These are phyloP conservation scores for Larix kaempferi DNA, from an alignment of 75 land plant species.

Conservation along the genomic window DNA sequence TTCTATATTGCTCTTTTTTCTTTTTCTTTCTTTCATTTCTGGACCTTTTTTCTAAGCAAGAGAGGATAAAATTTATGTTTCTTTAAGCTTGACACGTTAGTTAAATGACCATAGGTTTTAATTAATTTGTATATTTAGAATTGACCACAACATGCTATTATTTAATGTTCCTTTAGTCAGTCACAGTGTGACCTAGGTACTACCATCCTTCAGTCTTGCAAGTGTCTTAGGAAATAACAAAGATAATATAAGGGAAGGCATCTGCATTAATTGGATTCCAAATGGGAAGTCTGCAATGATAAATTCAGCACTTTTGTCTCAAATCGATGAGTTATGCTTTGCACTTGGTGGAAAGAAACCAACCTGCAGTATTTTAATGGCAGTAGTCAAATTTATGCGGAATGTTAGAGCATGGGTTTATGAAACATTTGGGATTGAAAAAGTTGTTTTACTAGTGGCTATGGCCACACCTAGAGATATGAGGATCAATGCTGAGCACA, in stretches of 20 bases:
- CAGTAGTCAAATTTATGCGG: slow-evolving; percentile 94
- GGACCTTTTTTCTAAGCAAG: neutral
- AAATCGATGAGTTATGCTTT: slow-evolving; percentile 79
- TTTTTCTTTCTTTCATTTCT: neutral
- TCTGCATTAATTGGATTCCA: slow-evolving; percentile 33
- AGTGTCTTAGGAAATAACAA: neutral
- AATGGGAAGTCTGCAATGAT: slow-evolving; percentile 2
- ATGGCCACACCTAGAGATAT: slow-evolving; percentile 99
- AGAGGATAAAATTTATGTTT: neutral
- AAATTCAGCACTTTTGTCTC: slow-evolving; percentile 34
- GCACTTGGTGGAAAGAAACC: slow-evolving; percentile 81
- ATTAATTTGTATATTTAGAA: neutral
- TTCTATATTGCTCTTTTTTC: neutral
- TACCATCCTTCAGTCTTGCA: neutral
- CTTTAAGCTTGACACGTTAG: neutral
- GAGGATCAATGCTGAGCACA: slow-evolving; percentile 98
- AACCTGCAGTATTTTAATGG: slow-evolving; percentile 93
- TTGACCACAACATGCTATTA: neutral
- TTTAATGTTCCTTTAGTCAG: neutral
- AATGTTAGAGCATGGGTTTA: slow-evolving; percentile 94
- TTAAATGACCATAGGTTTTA: neutral
- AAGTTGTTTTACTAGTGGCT: slow-evolving; percentile 87
- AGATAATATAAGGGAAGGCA: slow-evolving; percentile 25
- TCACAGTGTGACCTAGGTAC: neutral
- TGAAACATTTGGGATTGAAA: slow-evolving; percentile 91